Evolutionary conservation across 257 asterid genomes (phyloP).

Genomic region (Primulina huaijiensis): DNA sequence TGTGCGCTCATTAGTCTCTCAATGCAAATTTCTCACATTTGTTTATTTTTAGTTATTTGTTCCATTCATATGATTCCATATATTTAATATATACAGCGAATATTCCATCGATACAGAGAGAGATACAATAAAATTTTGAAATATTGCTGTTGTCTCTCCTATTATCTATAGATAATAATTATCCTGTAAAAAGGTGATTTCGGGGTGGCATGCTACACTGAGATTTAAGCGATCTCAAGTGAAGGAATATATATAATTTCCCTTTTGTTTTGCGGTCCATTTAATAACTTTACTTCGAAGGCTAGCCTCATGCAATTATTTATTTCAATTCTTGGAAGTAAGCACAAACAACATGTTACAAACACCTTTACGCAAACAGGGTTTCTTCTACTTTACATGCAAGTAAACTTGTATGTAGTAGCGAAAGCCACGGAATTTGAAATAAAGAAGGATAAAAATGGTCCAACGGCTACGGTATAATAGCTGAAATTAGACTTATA

Average conservation of each 20-base stretch:
- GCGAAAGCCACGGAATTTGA: conserved; percentile 23
- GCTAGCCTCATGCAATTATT: conserved; percentile 28
- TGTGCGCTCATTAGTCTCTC: neutral
- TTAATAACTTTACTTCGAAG: conserved; percentile 50
- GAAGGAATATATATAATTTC: neutral
- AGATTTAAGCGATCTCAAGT: conserved; percentile 8
- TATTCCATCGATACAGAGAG: neutral
- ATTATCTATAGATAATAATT: no score
- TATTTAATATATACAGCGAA: neutral
- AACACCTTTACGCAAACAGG: conserved; percentile 26
- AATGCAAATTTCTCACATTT: neutral
- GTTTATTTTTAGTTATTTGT: no score
- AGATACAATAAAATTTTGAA: neutral
- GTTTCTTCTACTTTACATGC: conserved; percentile 49
- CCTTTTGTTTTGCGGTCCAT: conserved; percentile 16
- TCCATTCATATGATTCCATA: neutral
- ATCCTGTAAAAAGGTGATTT: neutral
- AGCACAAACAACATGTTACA: conserved; percentile 12
- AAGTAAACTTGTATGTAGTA: conserved; percentile 28
- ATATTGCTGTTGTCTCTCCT: neutral
- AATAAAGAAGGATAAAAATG: conserved; percentile 17
- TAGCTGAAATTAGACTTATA: conserved; percentile 1
- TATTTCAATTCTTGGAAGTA: conserved; percentile 20
- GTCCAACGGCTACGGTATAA: conserved; percentile 9
- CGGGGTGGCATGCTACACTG: neutral